A percentile compares a stretch with the other conserved stretches of the same genome.
Evolutionary conservation across 805 yeast genomes (phyloP).

Genomic region (Candida dajiaensis): DNA sequence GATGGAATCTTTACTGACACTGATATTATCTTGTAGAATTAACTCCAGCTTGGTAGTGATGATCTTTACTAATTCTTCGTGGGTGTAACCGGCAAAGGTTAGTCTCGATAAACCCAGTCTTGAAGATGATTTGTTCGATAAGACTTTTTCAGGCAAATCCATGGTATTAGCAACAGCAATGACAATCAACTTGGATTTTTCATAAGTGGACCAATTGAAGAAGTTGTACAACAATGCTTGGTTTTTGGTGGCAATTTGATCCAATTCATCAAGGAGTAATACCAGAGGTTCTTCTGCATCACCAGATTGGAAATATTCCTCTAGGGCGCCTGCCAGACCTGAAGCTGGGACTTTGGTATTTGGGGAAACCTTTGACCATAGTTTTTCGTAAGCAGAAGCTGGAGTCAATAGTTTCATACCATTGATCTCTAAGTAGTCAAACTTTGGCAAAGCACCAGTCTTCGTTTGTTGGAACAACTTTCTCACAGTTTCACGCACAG

Average conservation of each 20-base stretch:
- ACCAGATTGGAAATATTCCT: constrained; percentile 52
- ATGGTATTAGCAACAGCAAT: constrained; percentile 95
- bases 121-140: constrained; percentile 85
- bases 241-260: constrained; percentile 77
- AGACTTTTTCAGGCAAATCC: constrained; percentile 89
- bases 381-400: constrained; percentile 68
- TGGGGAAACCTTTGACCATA: constrained; percentile 68
- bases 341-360: constrained; percentile 60
- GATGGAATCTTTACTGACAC: constrained; percentile 63
- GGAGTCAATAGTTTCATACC: constrained; percentile 84
- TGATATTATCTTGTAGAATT: constrained; percentile 30
- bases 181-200: constrained; percentile 73
- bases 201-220: constrained; percentile 94
- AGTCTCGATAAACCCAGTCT: constrained; percentile 84
- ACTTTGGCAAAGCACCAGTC: constrained; percentile 38
- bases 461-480: constrained; percentile 45
- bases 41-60: constrained; percentile 63
- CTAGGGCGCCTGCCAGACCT: constrained; percentile 41
- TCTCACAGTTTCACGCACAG: constrained; percentile 78
- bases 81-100: constrained; percentile 84
- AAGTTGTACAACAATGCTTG: constrained; percentile 91
- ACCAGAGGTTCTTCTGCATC: constrained; percentile 38
- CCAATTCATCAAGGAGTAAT: constrained; percentile 85
- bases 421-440: constrained; percentile 80
- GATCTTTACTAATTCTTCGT: constrained; percentile 68